Conservation (phyloP, 495 filamentous ascomycete species). For the Cenococcum geophilum region DNA sequence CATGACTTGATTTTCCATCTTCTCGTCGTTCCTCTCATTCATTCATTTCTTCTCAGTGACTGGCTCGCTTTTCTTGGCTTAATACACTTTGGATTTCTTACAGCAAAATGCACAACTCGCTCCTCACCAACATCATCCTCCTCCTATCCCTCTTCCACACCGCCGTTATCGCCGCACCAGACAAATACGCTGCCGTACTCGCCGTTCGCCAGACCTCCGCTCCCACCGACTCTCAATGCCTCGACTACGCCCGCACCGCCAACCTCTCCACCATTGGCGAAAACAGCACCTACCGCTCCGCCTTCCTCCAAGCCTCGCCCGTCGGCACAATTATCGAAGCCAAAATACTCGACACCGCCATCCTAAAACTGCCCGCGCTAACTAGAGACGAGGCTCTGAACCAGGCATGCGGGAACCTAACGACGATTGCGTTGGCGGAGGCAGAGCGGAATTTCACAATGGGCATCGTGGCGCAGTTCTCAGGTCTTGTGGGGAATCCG, state of each 20-base stretch:
- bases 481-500: slow-evolving; percentile 4
- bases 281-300: slow-evolving; percentile 37
- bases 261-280: slow-evolving; percentile 31
- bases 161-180: slow-evolving; percentile 4
- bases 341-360: slow-evolving; percentile 33
- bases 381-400: slow-evolving; percentile 36
- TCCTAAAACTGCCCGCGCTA: slow-evolving; percentile 30
- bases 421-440: slow-evolving; percentile 31
- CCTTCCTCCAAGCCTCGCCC: slow-evolving; percentile 34
- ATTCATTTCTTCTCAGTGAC: slow-evolving; percentile 6
- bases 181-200: slow-evolving; percentile 8
- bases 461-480: slow-evolving; percentile 29
- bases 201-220: slow-evolving; percentile 13
- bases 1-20: neutral
- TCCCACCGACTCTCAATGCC: slow-evolving; percentile 15
- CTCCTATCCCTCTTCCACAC: slow-evolving; percentile 14
- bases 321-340: slow-evolving; percentile 32
- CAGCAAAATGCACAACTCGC: slow-evolving; percentile 12
- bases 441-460: slow-evolving; percentile 36
- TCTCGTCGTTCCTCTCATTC: slow-evolving; percentile 5
- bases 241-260: slow-evolving; percentile 32
- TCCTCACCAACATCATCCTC: slow-evolving; percentile 20
- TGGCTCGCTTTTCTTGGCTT: slow-evolving; percentile 5
- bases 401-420: slow-evolving; percentile 37
- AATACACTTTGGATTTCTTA: slow-evolving; percentile 4